These are phyloP conservation scores for Benincasa hispida DNA, from an alignment of 306 rosid genomes.

Conservation along the genomic window DNA sequence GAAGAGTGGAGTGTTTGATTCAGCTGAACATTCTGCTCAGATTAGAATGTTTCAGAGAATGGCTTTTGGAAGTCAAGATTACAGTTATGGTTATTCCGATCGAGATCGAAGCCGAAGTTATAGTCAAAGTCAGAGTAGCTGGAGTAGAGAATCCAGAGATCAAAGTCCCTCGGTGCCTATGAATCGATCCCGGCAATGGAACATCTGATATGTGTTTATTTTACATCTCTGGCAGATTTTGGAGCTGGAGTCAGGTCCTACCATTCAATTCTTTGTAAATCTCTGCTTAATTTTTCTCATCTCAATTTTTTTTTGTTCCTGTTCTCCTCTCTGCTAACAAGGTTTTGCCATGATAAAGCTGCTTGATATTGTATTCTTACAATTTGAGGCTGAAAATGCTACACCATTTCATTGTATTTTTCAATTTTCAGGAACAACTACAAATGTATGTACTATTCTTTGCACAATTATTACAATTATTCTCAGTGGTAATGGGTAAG, in stretches of 20 bases:
- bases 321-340: not conserved
- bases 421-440: slow-evolving; percentile 1
- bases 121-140: slow-evolving; percentile 58
- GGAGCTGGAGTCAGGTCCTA: slow-evolving; percentile 6
- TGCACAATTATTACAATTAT: not conserved
- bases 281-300: not conserved
- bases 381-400: not conserved
- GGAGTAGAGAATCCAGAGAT: slow-evolving; percentile 31
- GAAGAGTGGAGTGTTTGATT: slow-evolving; percentile 58
- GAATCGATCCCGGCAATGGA: slow-evolving; percentile 45
- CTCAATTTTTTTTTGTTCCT: not conserved
- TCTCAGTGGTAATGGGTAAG: not conserved
- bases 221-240: not conserved
- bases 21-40: slow-evolving; percentile 64
- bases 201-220: slow-evolving; percentile 20
- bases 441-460: not conserved
- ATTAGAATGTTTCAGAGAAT: slow-evolving; percentile 72
- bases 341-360: not conserved
- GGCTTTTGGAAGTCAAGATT: slow-evolving; percentile 81
- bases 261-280: slow-evolving; percentile 3
- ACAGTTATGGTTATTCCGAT: slow-evolving; percentile 39
- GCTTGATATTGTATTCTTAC: not conserved
- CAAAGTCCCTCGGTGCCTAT: slow-evolving; percentile 28
- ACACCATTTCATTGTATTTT: not conserved
- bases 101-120: slow-evolving; percentile 45